Percentiles rank a stretch among this genome's conserved stretches.
Evolutionary conservation across 1,284 basidiomycete genomes (phyloP).

Genomic region (Rhodotorula sp.): DNA sequence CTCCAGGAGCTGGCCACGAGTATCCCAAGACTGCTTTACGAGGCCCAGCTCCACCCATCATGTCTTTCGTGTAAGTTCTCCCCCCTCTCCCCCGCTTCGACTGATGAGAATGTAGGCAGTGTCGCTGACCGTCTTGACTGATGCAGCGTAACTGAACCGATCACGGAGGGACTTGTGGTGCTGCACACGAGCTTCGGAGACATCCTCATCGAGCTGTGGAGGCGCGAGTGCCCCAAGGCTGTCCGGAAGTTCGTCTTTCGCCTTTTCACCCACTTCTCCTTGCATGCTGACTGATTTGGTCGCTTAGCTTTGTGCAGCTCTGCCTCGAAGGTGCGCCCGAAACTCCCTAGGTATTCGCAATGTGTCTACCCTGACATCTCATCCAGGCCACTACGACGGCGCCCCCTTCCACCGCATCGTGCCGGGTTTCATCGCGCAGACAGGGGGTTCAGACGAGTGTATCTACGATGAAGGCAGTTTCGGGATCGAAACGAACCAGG

Average conservation of each 20-base stretch:
- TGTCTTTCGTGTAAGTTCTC: constrained; percentile 3
- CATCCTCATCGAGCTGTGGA: constrained; percentile 86
- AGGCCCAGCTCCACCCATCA: neutral
- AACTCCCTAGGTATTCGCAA: no score
- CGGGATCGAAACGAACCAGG: constrained; percentile 40
- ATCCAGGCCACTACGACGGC: constrained; percentile 87
- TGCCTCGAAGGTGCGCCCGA: constrained; percentile 37
- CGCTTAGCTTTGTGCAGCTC: constrained; percentile 39
- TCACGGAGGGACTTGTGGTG: constrained; percentile 57
- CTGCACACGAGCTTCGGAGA: constrained; percentile 87
- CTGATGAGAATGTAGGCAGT: no score
- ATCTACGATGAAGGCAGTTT: constrained; percentile 45
- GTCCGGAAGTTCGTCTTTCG: constrained; percentile 73
- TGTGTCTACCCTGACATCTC: neutral
- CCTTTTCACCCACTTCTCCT: constrained; percentile 48
- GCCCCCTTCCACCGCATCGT: constrained; percentile 77
- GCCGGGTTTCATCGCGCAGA: constrained; percentile 56
- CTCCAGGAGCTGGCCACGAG: no score
- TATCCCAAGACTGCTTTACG: no score
- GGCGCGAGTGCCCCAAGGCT: constrained; percentile 88
- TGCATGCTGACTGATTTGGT: constrained; percentile 47
- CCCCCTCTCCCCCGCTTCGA: neutral
- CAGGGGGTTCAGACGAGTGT: constrained; percentile 57
- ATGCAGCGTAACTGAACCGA: constrained; percentile 40
- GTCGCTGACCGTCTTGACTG: no score